Evolutionary conservation across 129 eudicot species (phyloP).

Genomic region (Calendula officinalis): DNA sequence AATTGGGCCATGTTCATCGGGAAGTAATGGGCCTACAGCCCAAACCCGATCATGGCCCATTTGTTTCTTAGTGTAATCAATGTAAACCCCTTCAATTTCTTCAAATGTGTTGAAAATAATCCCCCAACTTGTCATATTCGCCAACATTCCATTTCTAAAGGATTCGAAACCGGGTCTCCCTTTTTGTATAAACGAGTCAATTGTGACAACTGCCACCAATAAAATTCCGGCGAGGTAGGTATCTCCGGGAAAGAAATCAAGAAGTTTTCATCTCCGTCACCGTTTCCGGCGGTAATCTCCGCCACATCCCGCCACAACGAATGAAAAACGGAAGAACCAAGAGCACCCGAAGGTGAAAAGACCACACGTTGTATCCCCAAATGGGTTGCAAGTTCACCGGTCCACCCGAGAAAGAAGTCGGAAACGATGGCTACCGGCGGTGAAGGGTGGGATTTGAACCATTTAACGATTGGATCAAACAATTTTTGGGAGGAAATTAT

Average conservation of each 20-base stretch:
- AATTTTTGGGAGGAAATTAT: slow-evolving; percentile 7
- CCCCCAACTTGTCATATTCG: slow-evolving; percentile 38
- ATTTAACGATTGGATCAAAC: slow-evolving; percentile 25
- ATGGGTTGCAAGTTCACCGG: slow-evolving; percentile 25
- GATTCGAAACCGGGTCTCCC: slow-evolving; percentile 32
- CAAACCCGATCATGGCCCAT: slow-evolving; percentile 43
- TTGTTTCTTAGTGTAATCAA: slow-evolving; percentile 27
- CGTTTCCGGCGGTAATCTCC: not conserved
- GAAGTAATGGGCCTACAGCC: slow-evolving; percentile 49
- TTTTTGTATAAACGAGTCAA: not conserved
- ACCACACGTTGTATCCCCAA: slow-evolving; percentile 32
- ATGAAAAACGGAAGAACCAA: slow-evolving; percentile 11
- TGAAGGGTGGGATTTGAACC: slow-evolving; percentile 30
- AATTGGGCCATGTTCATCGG: not conserved
- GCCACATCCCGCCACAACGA: slow-evolving; percentile 21
- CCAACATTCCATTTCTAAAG: slow-evolving; percentile 22
- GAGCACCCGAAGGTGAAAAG: slow-evolving; percentile 39
- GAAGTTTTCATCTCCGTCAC: not conserved
- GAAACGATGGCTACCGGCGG: slow-evolving; percentile 31
- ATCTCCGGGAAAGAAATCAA: slow-evolving; percentile 26
- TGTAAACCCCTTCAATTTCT: slow-evolving; percentile 32
- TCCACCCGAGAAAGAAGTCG: slow-evolving; percentile 49
- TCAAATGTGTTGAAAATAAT: slow-evolving; percentile 35
- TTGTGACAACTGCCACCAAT: slow-evolving; percentile 28
- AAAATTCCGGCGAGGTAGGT: slow-evolving; percentile 27